A percentile compares a stretch with the other conserved stretches of the same genome.
These are phyloP conservation scores for Ogataea kodamae DNA, from an alignment of 805 yeast genomes.

Conservation along the genomic window DNA sequence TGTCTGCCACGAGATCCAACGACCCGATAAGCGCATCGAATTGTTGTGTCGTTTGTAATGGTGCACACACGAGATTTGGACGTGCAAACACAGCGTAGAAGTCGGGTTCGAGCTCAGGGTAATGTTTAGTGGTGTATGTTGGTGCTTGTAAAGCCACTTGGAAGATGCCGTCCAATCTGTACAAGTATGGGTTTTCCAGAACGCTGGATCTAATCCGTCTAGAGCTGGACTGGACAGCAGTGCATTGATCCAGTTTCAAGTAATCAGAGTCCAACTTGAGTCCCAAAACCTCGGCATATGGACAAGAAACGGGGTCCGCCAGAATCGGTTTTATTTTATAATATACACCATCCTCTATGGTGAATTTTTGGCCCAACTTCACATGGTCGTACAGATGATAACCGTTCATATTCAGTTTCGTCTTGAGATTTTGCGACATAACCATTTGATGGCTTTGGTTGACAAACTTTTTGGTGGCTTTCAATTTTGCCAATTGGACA, in stretches of 20 bases:
- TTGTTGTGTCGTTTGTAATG: constrained; percentile 9
- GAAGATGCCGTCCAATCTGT: constrained; percentile 42
- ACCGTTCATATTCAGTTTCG: constrained; percentile 4
- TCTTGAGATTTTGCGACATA: constrained; percentile 2
- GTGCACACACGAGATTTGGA: constrained; percentile 4
- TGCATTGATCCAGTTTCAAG: constrained; percentile 18
- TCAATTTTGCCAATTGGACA: constrained; percentile 12
- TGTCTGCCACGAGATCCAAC: constrained; percentile 6
- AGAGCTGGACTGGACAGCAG: neutral
- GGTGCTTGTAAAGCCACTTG: constrained; percentile 43
- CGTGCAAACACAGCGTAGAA: constrained; percentile 34
- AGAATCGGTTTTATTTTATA: constrained; percentile 11
- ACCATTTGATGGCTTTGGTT: constrained; percentile 7
- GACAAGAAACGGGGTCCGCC: neutral
- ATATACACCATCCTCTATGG: constrained; percentile 10
- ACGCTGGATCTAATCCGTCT: constrained; percentile 36
- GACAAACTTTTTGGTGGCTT: constrained; percentile 4
- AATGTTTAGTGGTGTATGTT: constrained; percentile 25
- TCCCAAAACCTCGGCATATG: constrained; percentile 3
- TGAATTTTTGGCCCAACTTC: constrained; percentile 4
- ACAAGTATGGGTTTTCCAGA: constrained; percentile 38
- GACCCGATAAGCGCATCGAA: constrained; percentile 19
- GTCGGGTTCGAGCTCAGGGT: constrained; percentile 30
- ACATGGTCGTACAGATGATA: constrained; percentile 1
- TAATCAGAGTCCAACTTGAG: constrained; percentile 18